Conservation (phyloP, 805 yeast species). For the Saccharomycopsis guyanensis region DNA sequence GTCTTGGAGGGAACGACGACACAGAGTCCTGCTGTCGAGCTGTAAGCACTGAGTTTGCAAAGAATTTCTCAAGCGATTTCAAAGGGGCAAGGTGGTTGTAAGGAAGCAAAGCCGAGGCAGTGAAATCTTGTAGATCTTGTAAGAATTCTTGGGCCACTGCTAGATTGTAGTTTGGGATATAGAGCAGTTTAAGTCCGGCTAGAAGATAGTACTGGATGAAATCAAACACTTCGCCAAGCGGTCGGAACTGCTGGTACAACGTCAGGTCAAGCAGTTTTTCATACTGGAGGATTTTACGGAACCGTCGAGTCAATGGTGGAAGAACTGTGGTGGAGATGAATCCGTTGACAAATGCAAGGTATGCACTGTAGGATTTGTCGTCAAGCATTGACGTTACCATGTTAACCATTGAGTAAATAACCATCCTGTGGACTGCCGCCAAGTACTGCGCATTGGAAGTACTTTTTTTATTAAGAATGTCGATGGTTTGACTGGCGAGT, state of each 20-base stretch:
- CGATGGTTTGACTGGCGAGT: neutral
- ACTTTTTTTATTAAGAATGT: neutral
- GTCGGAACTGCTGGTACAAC: neutral
- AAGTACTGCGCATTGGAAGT: no score
- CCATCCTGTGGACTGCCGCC: no score
- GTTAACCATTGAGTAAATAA: no score
- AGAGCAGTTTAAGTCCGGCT: neutral
- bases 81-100: neutral
- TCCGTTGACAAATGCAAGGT: constrained; percentile 6
- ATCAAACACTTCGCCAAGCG: neutral
- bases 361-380: neutral
- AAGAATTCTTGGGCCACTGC: neutral
- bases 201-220: neutral
- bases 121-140: neutral
- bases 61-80: no score
- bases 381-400: neutral
- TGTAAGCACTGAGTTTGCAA: no score
- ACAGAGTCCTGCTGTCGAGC: constrained; percentile 6
- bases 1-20: constrained; percentile 1
- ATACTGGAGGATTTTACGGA: no score
- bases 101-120: no score
- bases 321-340: constrained; percentile 7
- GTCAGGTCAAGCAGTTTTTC: no score
- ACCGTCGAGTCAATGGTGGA: no score
- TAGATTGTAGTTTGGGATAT: constrained; percentile 1